Base-by-base conservation (phyloP, 2,329 filamentous ascomycete species). In the Zymoseptoria ardabiliae region DNA sequence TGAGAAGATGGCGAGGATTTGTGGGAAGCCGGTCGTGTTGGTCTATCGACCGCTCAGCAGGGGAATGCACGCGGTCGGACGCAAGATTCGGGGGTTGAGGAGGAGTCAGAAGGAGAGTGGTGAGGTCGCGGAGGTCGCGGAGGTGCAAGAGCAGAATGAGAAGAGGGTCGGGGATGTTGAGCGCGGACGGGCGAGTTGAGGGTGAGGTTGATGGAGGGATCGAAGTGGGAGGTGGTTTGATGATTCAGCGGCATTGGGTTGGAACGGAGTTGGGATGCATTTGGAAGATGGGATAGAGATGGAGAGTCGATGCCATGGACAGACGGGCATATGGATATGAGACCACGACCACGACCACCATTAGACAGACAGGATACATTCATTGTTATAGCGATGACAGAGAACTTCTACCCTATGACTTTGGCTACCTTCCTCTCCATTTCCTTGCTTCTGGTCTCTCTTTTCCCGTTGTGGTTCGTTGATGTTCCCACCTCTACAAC, bases 1-100 rank as follows among this genome's bases (percentile, higher is more conserved):
- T 51, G 68, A 69, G 22, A 72, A 70, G 21, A 71, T 76, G 59
- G 73, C 79, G 30, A 77, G 77, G 5, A 67, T 66, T 5, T 70
- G 71, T 56, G 70, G 78, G 65, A 75, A 72, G 64, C 63, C 63
- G 28, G 61, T 65, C 3, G 63, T 65, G 10, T 53, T 62, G 50
- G 50, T 63, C 1, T 65, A 65, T 55, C 50, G 63, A 3, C 63
- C 63, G 6, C 56, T 65, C 41, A 63, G 61, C 58, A 59, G 63
- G 30, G 58, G 55, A 53, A 63, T 56, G 35, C 63, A 65, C 45
- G 63, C 61, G 28, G 54, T 59, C n/a, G 54, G 56, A 9, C 45
- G 55, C 7, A 63, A 62, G 58, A 57, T 63, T 11, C 51, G 54
- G 21, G 41, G 59, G 1, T 52, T 65, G 49, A 54, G 63, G 25